Evolutionary conservation across 768 basidiomycete species (phyloP).

Genomic region (Leccinum subgranulosum): DNA sequence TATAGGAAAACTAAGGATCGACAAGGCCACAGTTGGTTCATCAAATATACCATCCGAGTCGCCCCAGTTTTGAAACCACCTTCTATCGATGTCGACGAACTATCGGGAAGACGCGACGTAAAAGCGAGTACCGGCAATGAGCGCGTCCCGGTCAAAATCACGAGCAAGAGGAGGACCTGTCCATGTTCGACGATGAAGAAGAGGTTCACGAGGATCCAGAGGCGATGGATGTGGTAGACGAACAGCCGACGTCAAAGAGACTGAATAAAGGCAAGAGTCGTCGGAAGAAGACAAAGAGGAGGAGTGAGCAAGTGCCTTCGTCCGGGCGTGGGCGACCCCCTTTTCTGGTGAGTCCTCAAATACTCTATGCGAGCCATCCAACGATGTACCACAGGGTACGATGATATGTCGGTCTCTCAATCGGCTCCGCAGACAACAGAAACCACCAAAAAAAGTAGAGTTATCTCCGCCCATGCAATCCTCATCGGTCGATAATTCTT

Average conservation of each 20-base stretch:
- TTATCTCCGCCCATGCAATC: not conserved
- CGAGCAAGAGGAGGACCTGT: constrained; percentile 45
- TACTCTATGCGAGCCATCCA: not conserved
- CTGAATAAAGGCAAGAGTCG: constrained; percentile 35
- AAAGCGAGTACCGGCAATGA: constrained; percentile 14
- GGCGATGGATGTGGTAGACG: constrained; percentile 8
- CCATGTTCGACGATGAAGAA: constrained; percentile 34
- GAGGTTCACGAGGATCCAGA: constrained; percentile 5
- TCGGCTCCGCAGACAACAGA: not conserved
- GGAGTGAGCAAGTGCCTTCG: constrained; percentile 11
- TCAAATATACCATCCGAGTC: constrained; percentile 81
- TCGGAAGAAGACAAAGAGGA: constrained; percentile 21
- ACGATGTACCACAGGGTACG: constrained; percentile 28
- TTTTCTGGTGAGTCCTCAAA: constrained; percentile 51
- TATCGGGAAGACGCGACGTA: not conserved
- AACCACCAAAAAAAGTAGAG: constrained; percentile 11
- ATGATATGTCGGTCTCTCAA: constrained; percentile 14
- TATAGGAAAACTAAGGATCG: constrained; percentile 46
- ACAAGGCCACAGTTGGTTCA: constrained; percentile 81
- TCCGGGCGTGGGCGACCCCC: constrained; percentile 54
- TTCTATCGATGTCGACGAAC: constrained; percentile 31
- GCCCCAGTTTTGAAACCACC: constrained; percentile 47
- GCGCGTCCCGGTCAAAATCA: constrained; percentile 53
- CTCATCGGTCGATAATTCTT: constrained; percentile 3
- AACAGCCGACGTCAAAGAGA: not conserved